Evolutionary conservation across 2,329 filamentous ascomycete genomes (phyloP), one percentile per base, ranked within the genome.

Genomic region (Lecanosticta acicola): DNA sequence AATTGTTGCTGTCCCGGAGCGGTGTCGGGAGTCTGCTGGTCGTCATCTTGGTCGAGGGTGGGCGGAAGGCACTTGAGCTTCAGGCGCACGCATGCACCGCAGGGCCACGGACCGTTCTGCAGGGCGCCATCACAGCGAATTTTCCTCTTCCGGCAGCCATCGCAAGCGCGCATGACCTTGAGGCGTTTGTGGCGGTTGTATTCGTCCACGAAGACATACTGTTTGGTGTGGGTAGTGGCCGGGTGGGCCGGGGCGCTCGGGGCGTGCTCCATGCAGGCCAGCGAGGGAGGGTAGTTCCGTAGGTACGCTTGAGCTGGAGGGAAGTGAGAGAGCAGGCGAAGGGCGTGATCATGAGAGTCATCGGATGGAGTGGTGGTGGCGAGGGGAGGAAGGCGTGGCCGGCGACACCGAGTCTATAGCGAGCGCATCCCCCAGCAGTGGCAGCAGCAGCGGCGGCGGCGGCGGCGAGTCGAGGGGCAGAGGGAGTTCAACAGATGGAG

Each of bases 181-280:
- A 97, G 74, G 59, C 91, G 81, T 71, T 97, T 97, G 70, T 97
- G 93, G 54, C 93, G 85, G 72, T 97, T 97, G 69, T 97, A 93
- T 68, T 97, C 91, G 68, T 97, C 91, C 47, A 97, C 93, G 65
- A 97, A 97, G 60, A 97, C 93, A 85, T 96, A 97, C 68, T 96
- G 91, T 73, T 90, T 91, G 64, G 91, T 86, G 50, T 85, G 87
- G 68, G 89, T 18, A 85, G 84, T 77, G 51, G 79, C 79, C 61
- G 79, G 75, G 63, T 75, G 70, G 63, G 71, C 45, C 49, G 59
- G 53, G 38, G 54, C 48, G 34, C 40, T 43, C n/a, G 54, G 44
- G 40, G 46, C 38, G 44, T 46, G 43, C 19, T 51, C 51, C 53
- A 56, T 56, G 13, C 40, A 46, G 43, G 16, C 32, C 29, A 29